Conservation (phyloP, 2,329 filamentous ascomycete species). For the Cryphonectria nitschkei region DNA sequence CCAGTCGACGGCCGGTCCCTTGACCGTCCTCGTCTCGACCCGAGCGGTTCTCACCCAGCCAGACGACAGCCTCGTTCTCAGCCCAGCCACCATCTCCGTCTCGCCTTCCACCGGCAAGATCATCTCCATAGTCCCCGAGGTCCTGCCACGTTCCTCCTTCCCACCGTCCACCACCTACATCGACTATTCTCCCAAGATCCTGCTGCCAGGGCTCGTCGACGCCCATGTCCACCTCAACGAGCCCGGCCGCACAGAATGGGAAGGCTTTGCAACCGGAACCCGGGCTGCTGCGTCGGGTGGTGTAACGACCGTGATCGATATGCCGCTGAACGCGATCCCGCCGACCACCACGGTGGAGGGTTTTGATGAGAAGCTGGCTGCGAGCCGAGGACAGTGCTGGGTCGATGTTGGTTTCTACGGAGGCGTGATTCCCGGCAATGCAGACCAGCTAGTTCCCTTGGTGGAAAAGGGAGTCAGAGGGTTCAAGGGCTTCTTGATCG, state of each 20-base stretch:
- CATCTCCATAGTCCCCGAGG: conserved; percentile 69
- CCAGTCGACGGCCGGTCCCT: conserved; percentile 38
- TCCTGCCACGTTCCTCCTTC: conserved; percentile 78
- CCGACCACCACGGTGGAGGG: conserved; percentile 88
- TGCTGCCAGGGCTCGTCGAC: conserved; percentile 91
- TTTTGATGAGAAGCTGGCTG: conserved; percentile 82
- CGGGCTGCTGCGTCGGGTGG: conserved; percentile 92
- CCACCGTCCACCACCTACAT: conserved; percentile 73
- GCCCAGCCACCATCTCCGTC: conserved; percentile 81
- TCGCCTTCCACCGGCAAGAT: conserved; percentile 84
- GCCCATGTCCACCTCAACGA: conserved; percentile 98
- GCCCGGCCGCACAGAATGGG: conserved; percentile 96
- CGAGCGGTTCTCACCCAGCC: conserved; percentile 78
- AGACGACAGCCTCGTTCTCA: conserved; percentile 64
- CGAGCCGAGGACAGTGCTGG: conserved; percentile 89
- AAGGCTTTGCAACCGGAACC: conserved; percentile 95
- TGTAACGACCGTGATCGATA: conserved; percentile 95
- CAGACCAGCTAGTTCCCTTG: conserved; percentile 74
- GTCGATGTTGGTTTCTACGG: conserved; percentile 99
- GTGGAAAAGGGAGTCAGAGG: conserved; percentile 86
- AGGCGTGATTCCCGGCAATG: conserved; percentile 89
- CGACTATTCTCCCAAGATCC: conserved; percentile 81
- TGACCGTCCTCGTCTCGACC: conserved; percentile 81
- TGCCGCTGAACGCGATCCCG: conserved; percentile 96
- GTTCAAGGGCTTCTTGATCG: conserved; percentile 97